Percentiles rank a stretch among this genome's conserved stretches.
Conservation (phyloP, 805 yeast genomes). For the Wickerhamiella siamensis region DNA sequence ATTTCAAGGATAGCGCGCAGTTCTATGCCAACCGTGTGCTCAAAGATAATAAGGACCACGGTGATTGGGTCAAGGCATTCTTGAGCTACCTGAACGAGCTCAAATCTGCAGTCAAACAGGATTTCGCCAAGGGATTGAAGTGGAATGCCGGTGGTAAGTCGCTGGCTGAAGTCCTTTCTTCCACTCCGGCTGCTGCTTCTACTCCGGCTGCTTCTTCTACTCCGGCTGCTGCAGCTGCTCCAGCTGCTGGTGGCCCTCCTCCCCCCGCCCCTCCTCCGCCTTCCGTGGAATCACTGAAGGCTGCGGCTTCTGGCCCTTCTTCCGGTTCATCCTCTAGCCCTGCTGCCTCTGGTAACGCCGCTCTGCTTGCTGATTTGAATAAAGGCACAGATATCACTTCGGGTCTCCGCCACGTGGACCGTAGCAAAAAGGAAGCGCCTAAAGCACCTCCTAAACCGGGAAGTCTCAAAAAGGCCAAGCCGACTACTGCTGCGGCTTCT, state of each 20-base stretch:
- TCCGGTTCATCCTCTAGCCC: conserved; percentile 18
- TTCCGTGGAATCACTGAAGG: conserved; percentile 50
- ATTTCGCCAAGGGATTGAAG: conserved; percentile 69
- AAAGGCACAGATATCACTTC: conserved; percentile 75
- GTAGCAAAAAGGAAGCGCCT: conserved; percentile 79
- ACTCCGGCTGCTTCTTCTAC: conserved; percentile 18
- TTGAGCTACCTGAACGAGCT: conserved; percentile 53
- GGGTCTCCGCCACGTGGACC: conserved; percentile 81
- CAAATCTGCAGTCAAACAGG: conserved; percentile 57
- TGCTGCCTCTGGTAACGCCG: conserved; percentile 36
- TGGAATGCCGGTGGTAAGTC: conserved; percentile 57
- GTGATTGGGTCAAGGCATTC: conserved; percentile 68
- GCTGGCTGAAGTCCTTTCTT: conserved; percentile 33
- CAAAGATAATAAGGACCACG: conserved; percentile 71
- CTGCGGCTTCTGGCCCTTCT: conserved; percentile 16
- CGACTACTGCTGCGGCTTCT: conserved; percentile 19
- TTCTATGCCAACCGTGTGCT: conserved; percentile 88
- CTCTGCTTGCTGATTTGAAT: conserved; percentile 83
- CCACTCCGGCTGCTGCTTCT: conserved; percentile 17
- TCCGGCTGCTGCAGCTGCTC: conserved; percentile 28
- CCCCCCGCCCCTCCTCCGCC: conserved; percentile 91
- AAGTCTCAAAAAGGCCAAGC: conserved; percentile 32
- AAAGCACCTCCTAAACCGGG: conserved; percentile 46
- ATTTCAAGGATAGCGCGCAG: conserved; percentile 79
- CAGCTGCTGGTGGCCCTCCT: conserved; percentile 27